Conservation (phyloP, 2,329 filamentous ascomycete genomes). For the Aspergillus aculeatinus region DNA sequence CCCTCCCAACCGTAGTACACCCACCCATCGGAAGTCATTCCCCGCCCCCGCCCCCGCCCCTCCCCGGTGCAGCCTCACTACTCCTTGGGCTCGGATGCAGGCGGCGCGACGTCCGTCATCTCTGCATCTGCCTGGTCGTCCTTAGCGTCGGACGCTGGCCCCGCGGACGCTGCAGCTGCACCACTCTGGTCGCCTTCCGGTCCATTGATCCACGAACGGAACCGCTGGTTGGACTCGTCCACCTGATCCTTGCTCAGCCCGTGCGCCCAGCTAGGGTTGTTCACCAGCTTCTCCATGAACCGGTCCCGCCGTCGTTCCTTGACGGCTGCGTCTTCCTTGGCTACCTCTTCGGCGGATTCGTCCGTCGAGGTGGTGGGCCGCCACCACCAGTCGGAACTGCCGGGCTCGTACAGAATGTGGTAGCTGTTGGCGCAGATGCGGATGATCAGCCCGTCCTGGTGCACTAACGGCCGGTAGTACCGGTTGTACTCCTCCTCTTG, state of each 20-base stretch:
- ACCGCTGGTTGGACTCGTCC: constrained; percentile 47
- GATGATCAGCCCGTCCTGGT: constrained; percentile 67
- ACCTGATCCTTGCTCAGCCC: constrained; percentile 52
- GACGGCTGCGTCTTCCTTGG: constrained; percentile 35
- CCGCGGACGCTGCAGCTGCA: constrained; percentile 14
- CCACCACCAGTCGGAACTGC: constrained; percentile 71
- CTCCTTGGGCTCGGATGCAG: constrained; percentile 22
- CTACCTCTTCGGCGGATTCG: constrained; percentile 33
- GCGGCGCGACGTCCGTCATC: constrained; percentile 37
- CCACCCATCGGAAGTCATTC: too few relatives aligned
- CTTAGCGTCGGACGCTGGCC: constrained; percentile 18
- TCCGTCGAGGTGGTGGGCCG: constrained; percentile 33
- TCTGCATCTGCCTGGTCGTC: constrained; percentile 31
- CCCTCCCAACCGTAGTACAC: too few relatives aligned
- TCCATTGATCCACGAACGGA: constrained; percentile 49
- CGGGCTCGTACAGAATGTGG: constrained; percentile 73
- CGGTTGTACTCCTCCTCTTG: constrained; percentile 63
- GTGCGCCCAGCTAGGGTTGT: constrained; percentile 54
- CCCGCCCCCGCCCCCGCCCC: too few relatives aligned
- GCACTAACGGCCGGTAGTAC: constrained; percentile 53
- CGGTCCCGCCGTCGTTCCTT: constrained; percentile 47
- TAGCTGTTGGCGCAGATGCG: constrained; percentile 76
- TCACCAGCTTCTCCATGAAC: constrained; percentile 54
- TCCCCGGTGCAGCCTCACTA: constrained; percentile 6
- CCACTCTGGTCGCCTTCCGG: constrained; percentile 21